phyloP scores from a whole-genome alignment of 345 rosid species.

The Dimocarpus longan region DNA sequence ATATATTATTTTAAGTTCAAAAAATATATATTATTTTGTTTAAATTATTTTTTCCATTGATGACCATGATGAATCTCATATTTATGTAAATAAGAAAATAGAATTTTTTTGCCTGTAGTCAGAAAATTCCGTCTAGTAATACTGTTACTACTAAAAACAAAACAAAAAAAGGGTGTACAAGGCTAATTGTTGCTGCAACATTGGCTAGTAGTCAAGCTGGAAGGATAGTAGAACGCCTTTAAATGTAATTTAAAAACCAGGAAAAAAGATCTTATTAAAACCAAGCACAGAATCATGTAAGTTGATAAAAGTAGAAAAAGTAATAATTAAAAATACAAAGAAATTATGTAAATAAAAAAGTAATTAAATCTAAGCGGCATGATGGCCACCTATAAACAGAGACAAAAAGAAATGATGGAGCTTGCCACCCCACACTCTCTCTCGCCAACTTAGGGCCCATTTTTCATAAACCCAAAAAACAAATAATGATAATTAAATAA shows the following conservation, averaged over 20 bases:
- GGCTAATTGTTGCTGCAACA: too few species aligned
- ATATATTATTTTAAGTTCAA: too few species aligned
- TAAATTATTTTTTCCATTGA: too few species aligned
- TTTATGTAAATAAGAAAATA: too few species aligned
- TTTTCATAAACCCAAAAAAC: slow-evolving; percentile 2
- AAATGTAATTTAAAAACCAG: not conserved
- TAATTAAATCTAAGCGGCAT: slow-evolving; percentile 19
- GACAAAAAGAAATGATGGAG: slow-evolving; percentile 69
- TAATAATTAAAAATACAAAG: not conserved
- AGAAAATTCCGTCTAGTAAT: not conserved
- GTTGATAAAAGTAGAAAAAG: slow-evolving; percentile 13
- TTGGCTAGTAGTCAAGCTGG: too few species aligned
- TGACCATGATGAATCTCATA: too few species aligned
- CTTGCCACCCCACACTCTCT: slow-evolving; percentile 44
- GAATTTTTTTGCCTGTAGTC: not conserved
- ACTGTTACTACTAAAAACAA: not conserved
- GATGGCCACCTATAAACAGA: slow-evolving; percentile 47
- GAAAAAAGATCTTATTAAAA: not conserved
- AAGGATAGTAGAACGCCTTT: not conserved
- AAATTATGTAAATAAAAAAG: not conserved
- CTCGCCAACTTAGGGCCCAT: slow-evolving; percentile 36
- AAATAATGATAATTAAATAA: slow-evolving; percentile 14
- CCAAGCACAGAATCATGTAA: slow-evolving; percentile 10
- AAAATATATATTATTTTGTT: too few species aligned
- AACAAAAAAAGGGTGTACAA: too few species aligned